phyloP scores from a whole-genome alignment of 2,329 filamentous ascomycete genomes.

The Cladosporium halotolerans region DNA sequence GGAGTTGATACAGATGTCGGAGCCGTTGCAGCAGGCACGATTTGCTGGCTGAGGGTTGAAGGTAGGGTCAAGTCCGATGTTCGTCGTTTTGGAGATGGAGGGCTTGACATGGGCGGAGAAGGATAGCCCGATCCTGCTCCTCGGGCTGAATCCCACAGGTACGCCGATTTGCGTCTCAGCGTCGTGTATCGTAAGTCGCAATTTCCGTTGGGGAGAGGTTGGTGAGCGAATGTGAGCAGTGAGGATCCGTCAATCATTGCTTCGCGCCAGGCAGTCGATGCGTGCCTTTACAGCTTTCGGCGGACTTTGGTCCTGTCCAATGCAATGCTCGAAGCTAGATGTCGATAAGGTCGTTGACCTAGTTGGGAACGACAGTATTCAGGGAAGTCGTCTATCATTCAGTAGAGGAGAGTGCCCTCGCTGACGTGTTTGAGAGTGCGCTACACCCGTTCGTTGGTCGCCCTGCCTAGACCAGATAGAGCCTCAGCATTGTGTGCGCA shows the following conservation, averaged over 20 bases:
- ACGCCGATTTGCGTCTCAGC: slow-evolving; percentile 10
- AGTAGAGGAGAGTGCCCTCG: too few relatives aligned
- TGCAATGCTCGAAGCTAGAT: too few relatives aligned
- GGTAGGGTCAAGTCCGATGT: slow-evolving; percentile 11
- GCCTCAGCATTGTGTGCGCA: neutral
- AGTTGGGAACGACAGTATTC: too few relatives aligned
- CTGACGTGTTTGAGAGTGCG: too few relatives aligned
- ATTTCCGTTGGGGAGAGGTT: neutral
- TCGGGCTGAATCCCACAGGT: neutral
- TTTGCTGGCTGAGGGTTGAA: slow-evolving; percentile 1
- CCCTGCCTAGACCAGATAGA: neutral
- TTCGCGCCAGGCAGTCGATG: neutral
- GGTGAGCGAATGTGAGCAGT: slow-evolving; percentile 2
- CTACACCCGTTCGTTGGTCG: neutral
- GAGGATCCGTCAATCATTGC: slow-evolving; percentile 8
- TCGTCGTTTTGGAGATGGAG: slow-evolving; percentile 34
- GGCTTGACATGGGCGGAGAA: slow-evolving; percentile 48
- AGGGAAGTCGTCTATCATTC: too few relatives aligned
- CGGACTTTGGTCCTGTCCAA: neutral
- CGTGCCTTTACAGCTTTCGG: neutral
- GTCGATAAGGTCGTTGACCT: too few relatives aligned
- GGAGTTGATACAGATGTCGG: neutral
- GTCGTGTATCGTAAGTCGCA: slow-evolving; percentile 1
- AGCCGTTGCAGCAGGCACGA: neutral
- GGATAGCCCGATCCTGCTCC: slow-evolving; percentile 32